Base-by-base conservation (phyloP, 1,284 basidiomycete genomes). In the Boletus sp. region DNA sequence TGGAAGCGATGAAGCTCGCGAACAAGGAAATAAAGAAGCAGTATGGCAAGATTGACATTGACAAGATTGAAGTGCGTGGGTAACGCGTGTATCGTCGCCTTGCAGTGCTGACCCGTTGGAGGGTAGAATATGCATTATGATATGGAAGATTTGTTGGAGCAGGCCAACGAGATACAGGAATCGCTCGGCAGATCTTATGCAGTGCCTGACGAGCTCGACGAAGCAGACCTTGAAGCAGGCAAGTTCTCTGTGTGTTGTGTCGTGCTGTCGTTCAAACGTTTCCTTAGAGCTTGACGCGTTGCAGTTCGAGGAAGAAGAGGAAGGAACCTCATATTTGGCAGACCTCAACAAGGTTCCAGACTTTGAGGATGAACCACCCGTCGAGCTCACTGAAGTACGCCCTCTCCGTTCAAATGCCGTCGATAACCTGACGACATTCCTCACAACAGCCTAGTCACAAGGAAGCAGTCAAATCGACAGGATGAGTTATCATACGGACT, bases 81-180 rank as follows among this genome's bases (percentile, higher is more conserved):
- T 16, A 9, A 10, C 44, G 27, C 17, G 17, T 30, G 27, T 5
- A 21, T 17, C 17, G n/a, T 51, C 14, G 14, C 16, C 6, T 9
- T 27, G 9, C 23, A 43, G 27, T 59, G 44, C 60, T 46, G 2
- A 60, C 8, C 52, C 23, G 49, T 21, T 28, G 50, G 25, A 35
- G 33, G 49, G 54, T 65, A 97, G 95, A 90, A 81, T 69, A 93
- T 97, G 70, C 95, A 97, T 74, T 95, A 91, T 75, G 97, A 99
- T 63, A 98, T 99, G 96, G 95, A 98, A 73, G 97, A 99, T 65
- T 76, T 99, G 61, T 81, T 99, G 63, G 97, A 99, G 71, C 94
- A 97, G 75, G 94, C 96, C 4, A 98, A 98, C 73, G 97, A 99
- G 75, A 95, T 99, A 55, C 97, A 99, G 73, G 97, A 98, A 75